These are phyloP conservation scores for Carex littledalei DNA, from an alignment of 176 grass and related monocot genomes.

Conservation along the genomic window DNA sequence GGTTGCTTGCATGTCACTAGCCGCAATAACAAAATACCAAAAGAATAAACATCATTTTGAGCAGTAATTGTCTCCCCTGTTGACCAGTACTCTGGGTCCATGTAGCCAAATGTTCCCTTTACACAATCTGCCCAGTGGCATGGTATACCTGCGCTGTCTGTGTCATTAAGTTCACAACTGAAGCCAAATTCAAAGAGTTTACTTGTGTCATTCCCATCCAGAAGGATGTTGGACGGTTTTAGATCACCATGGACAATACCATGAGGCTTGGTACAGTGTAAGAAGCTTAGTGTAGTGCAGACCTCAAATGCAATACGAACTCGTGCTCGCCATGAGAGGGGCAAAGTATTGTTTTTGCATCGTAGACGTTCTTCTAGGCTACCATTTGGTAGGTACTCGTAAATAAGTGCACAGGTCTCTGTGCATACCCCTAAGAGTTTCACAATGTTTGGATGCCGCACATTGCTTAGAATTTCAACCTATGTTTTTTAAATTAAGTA, in stretches of 20 bases:
- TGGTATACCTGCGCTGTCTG: slow-evolving; percentile 1
- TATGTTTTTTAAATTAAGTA: neutral
- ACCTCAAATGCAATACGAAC: slow-evolving; percentile 29
- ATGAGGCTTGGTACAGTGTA: slow-evolving; percentile 37
- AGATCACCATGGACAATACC: slow-evolving; percentile 47
- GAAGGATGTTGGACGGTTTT: slow-evolving; percentile 48
- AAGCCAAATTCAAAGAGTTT: slow-evolving; percentile 42
- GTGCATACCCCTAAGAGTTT: slow-evolving; percentile 32
- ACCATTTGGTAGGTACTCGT: slow-evolving; percentile 37
- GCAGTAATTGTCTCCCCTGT: slow-evolving; percentile 34
- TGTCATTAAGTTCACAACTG: slow-evolving; percentile 26
- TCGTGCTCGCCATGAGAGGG: slow-evolving; percentile 9
- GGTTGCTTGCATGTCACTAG: neutral
- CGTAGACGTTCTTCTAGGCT: slow-evolving; percentile 40
- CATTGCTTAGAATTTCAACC: neutral
- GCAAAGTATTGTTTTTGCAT: slow-evolving; percentile 9
- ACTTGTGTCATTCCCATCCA: slow-evolving; percentile 35
- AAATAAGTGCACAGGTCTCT: slow-evolving; percentile 30
- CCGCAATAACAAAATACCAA: slow-evolving; percentile 40
- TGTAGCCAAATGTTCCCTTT: slow-evolving; percentile 37
- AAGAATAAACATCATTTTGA: slow-evolving; percentile 46
- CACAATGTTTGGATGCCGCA: slow-evolving; percentile 27
- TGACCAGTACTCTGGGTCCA: slow-evolving; percentile 39
- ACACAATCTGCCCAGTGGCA: slow-evolving; percentile 10
- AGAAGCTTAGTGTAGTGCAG: slow-evolving; percentile 46